These are phyloP conservation scores for Phoma sp. DNA, from an alignment of 2,329 filamentous ascomycete genomes.

Conservation along the genomic window DNA sequence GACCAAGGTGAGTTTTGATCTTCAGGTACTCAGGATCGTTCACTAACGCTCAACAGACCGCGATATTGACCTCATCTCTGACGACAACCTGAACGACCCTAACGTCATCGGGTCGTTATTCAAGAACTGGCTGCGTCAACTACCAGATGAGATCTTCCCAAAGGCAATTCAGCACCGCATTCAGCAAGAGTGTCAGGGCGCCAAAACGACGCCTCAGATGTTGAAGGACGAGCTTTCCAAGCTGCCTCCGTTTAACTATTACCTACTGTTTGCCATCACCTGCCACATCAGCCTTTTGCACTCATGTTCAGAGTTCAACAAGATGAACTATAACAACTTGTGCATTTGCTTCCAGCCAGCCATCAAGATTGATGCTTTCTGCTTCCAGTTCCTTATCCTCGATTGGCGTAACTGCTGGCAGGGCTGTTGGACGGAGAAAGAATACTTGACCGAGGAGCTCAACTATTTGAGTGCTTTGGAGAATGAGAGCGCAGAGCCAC, in stretches of 20 bases:
- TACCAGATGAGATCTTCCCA: constrained; percentile 94
- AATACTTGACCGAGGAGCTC: constrained; percentile 58
- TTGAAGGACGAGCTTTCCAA: constrained; percentile 91
- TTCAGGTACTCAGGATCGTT: neutral
- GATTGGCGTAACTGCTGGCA: constrained; percentile 98
- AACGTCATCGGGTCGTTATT: constrained; percentile 97
- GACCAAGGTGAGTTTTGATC: constrained; percentile 71
- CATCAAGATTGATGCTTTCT: constrained; percentile 94
- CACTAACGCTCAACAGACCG: constrained; percentile 63
- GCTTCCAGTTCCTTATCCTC: constrained; percentile 93
- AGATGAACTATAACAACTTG: constrained; percentile 95
- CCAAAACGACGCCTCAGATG: constrained; percentile 81
- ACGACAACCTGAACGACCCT: constrained; percentile 89
- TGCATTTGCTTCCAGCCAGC: constrained; percentile 98
- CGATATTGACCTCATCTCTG: constrained; percentile 89
- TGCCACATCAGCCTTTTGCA: constrained; percentile 92
- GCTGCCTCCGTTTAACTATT: constrained; percentile 96
- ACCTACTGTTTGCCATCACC: constrained; percentile 95
- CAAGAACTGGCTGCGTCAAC: constrained; percentile 91
- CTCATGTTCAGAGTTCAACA: constrained; percentile 93
- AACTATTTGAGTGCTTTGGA: constrained; percentile 36
- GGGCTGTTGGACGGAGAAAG: constrained; percentile 89
- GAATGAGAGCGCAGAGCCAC: constrained; percentile 15
- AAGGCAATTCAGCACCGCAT: constrained; percentile 83
- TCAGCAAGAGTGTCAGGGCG: constrained; percentile 77